Percentiles rank a stretch among this genome's conserved stretches.
These are phyloP conservation scores for Melaleuca alternifolia DNA, from an alignment of 345 rosid genomes.

Conservation along the genomic window DNA sequence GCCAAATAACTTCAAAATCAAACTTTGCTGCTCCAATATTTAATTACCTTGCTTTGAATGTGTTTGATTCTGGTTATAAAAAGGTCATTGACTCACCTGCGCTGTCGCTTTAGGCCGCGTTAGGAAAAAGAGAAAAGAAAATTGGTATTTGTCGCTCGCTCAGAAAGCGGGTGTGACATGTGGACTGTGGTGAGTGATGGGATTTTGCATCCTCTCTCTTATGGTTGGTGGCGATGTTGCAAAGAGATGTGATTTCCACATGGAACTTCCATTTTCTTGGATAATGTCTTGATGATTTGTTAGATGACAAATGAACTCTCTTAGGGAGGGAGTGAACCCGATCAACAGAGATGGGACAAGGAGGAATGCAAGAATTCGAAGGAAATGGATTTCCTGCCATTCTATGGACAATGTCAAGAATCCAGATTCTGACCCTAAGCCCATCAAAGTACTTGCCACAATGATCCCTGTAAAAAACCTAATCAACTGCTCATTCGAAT, in stretches of 20 bases:
- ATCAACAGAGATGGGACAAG: background rate
- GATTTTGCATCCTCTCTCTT: no score
- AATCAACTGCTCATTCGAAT: conserved; percentile 71
- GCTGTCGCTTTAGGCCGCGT: no score
- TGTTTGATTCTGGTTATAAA: no score
- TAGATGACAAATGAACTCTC: background rate
- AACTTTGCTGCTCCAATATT: no score
- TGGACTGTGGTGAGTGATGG: background rate
- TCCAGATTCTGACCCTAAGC: no score
- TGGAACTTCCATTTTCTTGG: background rate
- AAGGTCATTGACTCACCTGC: no score
- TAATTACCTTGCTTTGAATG: no score
- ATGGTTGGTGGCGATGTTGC: background rate
- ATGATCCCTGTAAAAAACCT: conserved; percentile 83
- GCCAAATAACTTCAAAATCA: no score
- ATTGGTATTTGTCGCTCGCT: no score
- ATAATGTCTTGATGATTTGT: background rate
- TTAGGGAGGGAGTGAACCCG: background rate
- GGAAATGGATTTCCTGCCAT: background rate
- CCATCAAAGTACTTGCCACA: conserved; percentile 92
- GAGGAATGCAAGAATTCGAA: background rate
- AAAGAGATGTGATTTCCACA: background rate
- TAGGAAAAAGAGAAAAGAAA: no score
- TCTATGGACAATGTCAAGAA: no score
- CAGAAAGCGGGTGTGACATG: no score